Base-by-base conservation (phyloP, 345 rosid genomes). In the Hypericum perforatum region DNA sequence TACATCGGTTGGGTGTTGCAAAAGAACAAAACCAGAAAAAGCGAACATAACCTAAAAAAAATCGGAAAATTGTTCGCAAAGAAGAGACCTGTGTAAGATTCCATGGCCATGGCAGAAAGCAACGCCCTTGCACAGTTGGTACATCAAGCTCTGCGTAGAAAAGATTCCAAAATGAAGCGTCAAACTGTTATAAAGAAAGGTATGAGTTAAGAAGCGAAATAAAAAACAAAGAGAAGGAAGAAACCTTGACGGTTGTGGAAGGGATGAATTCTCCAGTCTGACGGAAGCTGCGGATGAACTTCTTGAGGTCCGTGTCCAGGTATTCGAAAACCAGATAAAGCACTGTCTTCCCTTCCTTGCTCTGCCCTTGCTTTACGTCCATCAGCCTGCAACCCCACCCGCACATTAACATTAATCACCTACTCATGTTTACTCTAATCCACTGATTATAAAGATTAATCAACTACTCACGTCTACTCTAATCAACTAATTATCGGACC, bases 41-140 rank as follows among this genome's bases (percentile, higher is more conserved):
- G 37, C 46, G 32, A 22, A 22, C 41, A 47, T 9, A 9, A 46
- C n/a, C n/a, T n/a, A n/a, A n/a, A n/a, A n/a, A n/a, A n/a, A n/a
- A n/a, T n/a, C n/a, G n/a, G n/a, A n/a, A n/a, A n/a, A n/a, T n/a
- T n/a, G n/a, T n/a, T n/a, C n/a, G n/a, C n/a, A 11, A 46, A 29
- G 22, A 4, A 13, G n/a, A 16, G 52, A 84, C 98, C 98, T 92
- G 75, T 92, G 98, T 59, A 92, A 54, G 66, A 92, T 76, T 15
- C 98, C 98, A 38, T 85, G 95, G 37, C 96, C 98, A 62, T 88
- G 98, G 69, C 97, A 92, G 69, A 92, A 85, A 13, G 98, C 77
- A 51, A 91, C 88, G 32, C 96, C 96, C 68, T 88, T 87, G 80
- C 96, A 88, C 0, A 92, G 77, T 70, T 92, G 98, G 61, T 76